phyloP scores from a whole-genome alignment of 73 alveolate species.

The Halteria grandinella region DNA sequence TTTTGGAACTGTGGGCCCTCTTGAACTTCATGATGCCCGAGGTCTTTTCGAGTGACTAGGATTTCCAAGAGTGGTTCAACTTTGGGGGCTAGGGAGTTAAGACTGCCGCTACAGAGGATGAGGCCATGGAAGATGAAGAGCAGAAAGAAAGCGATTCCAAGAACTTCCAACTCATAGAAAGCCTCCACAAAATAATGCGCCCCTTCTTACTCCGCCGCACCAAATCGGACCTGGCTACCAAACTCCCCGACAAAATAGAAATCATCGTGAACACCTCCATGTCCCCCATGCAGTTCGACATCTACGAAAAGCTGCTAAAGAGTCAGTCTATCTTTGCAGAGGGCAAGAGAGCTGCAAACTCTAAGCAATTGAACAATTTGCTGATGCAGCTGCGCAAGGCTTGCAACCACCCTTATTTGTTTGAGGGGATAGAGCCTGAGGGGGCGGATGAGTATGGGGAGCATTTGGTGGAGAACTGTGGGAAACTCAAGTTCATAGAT shows the following conservation, averaged over 20 bases:
- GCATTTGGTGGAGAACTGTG: constrained; percentile 49
- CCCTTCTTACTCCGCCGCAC: constrained; percentile 94
- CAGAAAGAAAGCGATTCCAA: constrained; percentile 55
- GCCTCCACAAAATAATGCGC: constrained; percentile 80
- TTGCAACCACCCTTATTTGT: constrained; percentile 92
- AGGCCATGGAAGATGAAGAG: constrained; percentile 72
- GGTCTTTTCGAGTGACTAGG: constrained; percentile 78
- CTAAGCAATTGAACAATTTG: constrained; percentile 4
- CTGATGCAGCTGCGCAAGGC: constrained; percentile 79
- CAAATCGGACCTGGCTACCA: constrained; percentile 82
- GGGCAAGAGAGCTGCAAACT: neutral
- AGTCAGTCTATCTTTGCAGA: neutral
- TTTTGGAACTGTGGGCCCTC: constrained; percentile 92
- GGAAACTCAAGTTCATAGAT: constrained; percentile 69
- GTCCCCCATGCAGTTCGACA: constrained; percentile 81
- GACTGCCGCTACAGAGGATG: too few relatives aligned
- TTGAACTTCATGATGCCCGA: constrained; percentile 96
- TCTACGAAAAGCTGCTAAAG: constrained; percentile 86
- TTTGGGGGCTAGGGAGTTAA: too few relatives aligned
- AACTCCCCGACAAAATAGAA: constrained; percentile 94
- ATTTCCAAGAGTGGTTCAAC: constrained; percentile 85
- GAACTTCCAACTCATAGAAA: constrained; percentile 82
- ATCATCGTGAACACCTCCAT: constrained; percentile 81
- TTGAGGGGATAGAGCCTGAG: constrained; percentile 84
- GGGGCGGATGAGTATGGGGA: constrained; percentile 63